Percentiles rank a stretch among this genome's conserved stretches.
Conservation (phyloP, 768 basidiomycete genomes). For the Galerina sulciceps region DNA sequence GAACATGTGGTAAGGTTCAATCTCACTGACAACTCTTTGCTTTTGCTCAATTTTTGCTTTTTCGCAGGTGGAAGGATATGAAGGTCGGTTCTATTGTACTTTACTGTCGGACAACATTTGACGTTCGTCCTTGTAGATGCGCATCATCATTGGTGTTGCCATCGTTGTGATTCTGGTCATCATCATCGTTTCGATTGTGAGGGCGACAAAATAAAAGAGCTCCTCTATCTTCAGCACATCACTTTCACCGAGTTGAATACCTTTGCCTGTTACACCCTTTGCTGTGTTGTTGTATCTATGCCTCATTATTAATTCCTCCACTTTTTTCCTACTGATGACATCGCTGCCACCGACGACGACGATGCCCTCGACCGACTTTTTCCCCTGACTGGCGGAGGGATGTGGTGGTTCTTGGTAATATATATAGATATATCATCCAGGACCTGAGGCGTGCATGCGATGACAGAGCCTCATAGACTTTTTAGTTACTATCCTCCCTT, state of each 20-base stretch:
- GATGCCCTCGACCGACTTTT: background rate
- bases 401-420: no score
- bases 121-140: constrained; percentile 63
- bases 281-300: constrained; percentile 34
- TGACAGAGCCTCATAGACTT: no score
- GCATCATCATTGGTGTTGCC: constrained; percentile 92
- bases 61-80: constrained; percentile 93
- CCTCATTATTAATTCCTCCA: constrained; percentile 24
- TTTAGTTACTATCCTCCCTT: no score
- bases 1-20: constrained; percentile 86
- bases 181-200: constrained; percentile 94
- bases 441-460: no score
- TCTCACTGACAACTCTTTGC: constrained; percentile 5
- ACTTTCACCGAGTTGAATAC: constrained; percentile 4
- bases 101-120: background rate
- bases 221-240: background rate
- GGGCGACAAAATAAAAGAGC: constrained; percentile 67
- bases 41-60: constrained; percentile 10
- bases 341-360: background rate
- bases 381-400: background rate
- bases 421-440: no score
- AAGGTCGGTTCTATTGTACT: constrained; percentile 57
- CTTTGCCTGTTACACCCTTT: constrained; percentile 16
- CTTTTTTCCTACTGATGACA: background rate
- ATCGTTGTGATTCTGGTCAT: constrained; percentile 92